Evolutionary conservation across 179 eudicot genomes (phyloP), one percentile per base, ranked within the genome.

Genomic region (Silene noctiflora): DNA sequence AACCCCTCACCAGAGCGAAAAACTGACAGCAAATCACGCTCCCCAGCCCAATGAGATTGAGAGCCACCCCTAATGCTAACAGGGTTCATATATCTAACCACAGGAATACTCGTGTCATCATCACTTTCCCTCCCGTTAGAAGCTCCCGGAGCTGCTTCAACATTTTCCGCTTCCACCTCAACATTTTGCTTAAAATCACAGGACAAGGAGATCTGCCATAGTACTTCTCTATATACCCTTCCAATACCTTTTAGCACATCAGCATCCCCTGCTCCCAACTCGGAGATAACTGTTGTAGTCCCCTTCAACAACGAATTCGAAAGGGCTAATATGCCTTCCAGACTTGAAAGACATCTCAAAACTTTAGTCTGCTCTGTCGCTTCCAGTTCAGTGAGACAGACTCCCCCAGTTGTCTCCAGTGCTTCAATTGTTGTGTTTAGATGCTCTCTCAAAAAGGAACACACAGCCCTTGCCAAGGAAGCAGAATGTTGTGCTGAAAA

Each of bases 231-330:
- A 76, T 95, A 93, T 24, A 79, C 88, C 84, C 80, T 86, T 63
- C 99, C 99, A 71, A 95, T 86, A 80, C 93, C 98, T 83, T 88
- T 93, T 85, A 95, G 81, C 70, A 93, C 96, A 83, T 95, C 99
- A 73, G 99, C 90, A 91, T 95, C 93, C 48, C 97, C 88, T 76
- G 94, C 85, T 59, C 95, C 92, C 81, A 95, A 79, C 86, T 95
- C 99, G 44, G 99, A 87, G 35, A 93, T 84, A 67, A 95, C 86
- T 21, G 97, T 85, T 33, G 96, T 80, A 63, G 88, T 81, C 63
- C 97, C 98, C 83, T 96, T 96, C 73, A 94, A 80, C 90, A 96
- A 85, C 33, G 89, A 89, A 85, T 81, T 89, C 12, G 91, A 89
- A 65, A 96, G 93, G 69, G 94, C 89, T 65, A 96, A 69, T 64